Percentiles rank a stretch among this genome's conserved stretches.
These are phyloP conservation scores for Fraxinus latifolia DNA, from an alignment of 305 asterid species.

Conservation along the genomic window DNA sequence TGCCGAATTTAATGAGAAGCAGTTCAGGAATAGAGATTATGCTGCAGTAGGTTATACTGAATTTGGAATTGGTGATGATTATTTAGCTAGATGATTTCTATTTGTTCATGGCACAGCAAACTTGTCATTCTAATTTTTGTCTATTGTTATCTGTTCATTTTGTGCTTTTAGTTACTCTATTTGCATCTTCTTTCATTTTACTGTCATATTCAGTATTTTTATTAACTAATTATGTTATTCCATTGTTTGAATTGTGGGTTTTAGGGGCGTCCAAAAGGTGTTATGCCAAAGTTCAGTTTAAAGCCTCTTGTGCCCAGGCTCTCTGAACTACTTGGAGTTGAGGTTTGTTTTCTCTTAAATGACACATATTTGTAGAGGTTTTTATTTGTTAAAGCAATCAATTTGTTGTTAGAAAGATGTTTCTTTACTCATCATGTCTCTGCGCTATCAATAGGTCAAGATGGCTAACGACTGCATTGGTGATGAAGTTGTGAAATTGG, in stretches of 20 bases:
- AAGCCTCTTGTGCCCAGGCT: conserved; percentile 83
- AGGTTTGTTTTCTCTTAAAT: conserved; percentile 38
- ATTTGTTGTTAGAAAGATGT: not conserved
- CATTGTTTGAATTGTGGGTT: conserved; percentile 13
- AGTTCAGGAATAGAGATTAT: not conserved
- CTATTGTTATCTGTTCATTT: not conserved
- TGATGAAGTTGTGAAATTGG: conserved; percentile 67
- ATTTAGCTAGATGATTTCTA: not conserved
- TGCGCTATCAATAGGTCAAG: conserved; percentile 42
- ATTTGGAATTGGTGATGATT: not conserved
- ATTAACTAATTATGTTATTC: not conserved
- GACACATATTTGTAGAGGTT: not conserved
- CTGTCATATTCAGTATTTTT: not conserved
- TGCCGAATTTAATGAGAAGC: not conserved
- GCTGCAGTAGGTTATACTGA: not conserved
- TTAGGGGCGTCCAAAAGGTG: conserved; percentile 91
- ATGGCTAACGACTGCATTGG: conserved; percentile 76
- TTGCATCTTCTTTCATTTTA: not conserved
- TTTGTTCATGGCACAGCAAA: not conserved
- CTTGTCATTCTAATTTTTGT: not conserved
- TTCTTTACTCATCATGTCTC: conserved; percentile 10
- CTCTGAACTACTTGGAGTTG: conserved; percentile 66
- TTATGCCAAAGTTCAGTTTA: conserved; percentile 83
- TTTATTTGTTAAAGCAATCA: not conserved
- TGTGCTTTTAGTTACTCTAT: not conserved